phyloP scores from a whole-genome alignment of 1,139 yeast species.

The Scheffersomyces titani region DNA sequence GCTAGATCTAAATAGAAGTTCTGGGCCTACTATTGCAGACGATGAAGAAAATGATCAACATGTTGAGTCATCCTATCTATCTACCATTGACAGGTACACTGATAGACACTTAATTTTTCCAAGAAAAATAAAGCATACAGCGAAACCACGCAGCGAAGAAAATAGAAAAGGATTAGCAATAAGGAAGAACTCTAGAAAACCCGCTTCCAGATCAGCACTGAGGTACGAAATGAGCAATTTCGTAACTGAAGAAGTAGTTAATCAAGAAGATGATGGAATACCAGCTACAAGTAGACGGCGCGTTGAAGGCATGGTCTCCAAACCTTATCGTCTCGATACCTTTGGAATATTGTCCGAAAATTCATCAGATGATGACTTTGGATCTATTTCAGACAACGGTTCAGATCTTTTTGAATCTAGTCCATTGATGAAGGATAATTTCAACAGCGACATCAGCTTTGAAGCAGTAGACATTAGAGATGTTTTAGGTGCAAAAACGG shows the following conservation, averaged over 20 bases:
- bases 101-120: not conserved
- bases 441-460: not conserved
- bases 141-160: slow-evolving; percentile 1
- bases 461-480: not conserved
- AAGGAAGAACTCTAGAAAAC: slow-evolving; percentile 16
- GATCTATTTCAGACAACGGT: not conserved
- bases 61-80: not conserved
- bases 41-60: not conserved
- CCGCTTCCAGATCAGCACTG: not conserved
- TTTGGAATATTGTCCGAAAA: slow-evolving; percentile 12
- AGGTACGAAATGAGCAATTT: slow-evolving; percentile 5
- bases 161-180: slow-evolving; percentile 41
- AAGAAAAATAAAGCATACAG: not conserved
- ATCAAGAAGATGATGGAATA: slow-evolving; percentile 5
- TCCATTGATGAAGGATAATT: not conserved
- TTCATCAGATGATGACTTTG: slow-evolving; percentile 8
- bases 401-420: not conserved
- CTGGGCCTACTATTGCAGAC: not conserved
- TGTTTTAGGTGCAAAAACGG: not conserved
- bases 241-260: slow-evolving; percentile 10
- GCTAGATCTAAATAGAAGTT: not conserved
- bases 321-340: slow-evolving; percentile 2
- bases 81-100: not conserved
- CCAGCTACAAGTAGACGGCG: not conserved
- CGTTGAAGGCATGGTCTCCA: not conserved